These are phyloP conservation scores for Zygosaccharomyces gambellarensis DNA, from an alignment of 805 yeast species.

Conservation along the genomic window DNA sequence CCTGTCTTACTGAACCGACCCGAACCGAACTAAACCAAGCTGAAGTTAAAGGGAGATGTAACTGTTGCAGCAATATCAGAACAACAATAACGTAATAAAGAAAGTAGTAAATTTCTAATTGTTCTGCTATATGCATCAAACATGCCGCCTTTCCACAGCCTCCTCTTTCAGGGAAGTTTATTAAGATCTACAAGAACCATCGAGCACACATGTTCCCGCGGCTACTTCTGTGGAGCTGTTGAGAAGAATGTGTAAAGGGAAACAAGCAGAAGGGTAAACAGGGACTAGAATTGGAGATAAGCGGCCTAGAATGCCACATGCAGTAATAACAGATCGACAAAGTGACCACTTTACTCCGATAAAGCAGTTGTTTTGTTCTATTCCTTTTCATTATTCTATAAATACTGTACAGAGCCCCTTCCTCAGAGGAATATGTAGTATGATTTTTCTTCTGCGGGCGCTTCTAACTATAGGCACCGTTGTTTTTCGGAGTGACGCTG, in stretches of 20 bases:
- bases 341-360: neutral
- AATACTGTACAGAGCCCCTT: neutral
- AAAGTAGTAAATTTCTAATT: neutral
- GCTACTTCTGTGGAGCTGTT: neutral
- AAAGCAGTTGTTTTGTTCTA: neutral
- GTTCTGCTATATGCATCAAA: no score
- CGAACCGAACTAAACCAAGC: neutral
- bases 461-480: neutral
- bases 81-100: neutral
- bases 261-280: neutral
- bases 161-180: neutral
- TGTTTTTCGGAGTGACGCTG: neutral
- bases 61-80: neutral
- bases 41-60: neutral
- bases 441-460: neutral
- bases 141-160: neutral
- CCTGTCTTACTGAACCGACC: neutral
- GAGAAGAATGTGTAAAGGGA: neutral
- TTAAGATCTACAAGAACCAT: neutral
- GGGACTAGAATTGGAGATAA: neutral
- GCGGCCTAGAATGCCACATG: neutral
- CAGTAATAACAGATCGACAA: neutral
- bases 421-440: neutral
- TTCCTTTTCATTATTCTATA: neutral
- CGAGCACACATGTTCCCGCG: neutral